A percentile compares a stretch with the other conserved stretches of the same genome.
Evolutionary conservation across 1,284 basidiomycete genomes (phyloP).

Genomic region (Schizophyllum amplum): DNA sequence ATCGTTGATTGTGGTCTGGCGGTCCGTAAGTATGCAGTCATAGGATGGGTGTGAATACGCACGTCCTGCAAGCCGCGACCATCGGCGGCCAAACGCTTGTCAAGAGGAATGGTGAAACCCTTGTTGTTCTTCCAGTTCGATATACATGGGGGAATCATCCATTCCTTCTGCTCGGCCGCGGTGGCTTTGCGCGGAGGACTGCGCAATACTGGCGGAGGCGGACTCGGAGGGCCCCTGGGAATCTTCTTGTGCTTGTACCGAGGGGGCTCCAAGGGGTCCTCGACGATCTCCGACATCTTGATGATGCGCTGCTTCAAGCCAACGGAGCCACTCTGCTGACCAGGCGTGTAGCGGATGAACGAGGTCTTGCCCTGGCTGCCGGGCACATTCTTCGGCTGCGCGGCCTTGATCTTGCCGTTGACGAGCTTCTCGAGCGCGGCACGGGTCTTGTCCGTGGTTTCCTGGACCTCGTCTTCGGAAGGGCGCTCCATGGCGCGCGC

Average conservation of each 20-base stretch:
- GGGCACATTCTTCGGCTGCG: constrained; percentile 85
- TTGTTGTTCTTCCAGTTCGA: constrained; percentile 99
- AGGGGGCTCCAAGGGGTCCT: constrained; percentile 96
- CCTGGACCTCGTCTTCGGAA: constrained; percentile 83
- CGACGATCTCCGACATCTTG: constrained; percentile 96
- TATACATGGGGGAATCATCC: constrained; percentile 99
- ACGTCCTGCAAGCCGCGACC: constrained; percentile 97
- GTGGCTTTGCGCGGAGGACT: constrained; percentile 96
- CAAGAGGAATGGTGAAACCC: constrained; percentile 97
- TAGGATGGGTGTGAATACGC: constrained; percentile 26
- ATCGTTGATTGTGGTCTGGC: constrained; percentile 93
- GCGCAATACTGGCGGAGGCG: constrained; percentile 93
- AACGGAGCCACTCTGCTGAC: constrained; percentile 65
- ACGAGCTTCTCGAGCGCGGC: constrained; percentile 90
- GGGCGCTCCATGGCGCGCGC: constrained; percentile 82
- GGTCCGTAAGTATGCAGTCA: constrained; percentile 5
- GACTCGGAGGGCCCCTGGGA: constrained; percentile 89
- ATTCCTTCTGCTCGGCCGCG: constrained; percentile 96
- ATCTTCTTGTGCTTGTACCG: constrained; percentile 99
- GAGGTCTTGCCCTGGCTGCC: constrained; percentile 72
- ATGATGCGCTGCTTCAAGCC: constrained; percentile 92
- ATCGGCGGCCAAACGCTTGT: constrained; percentile 97
- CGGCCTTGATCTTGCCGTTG: constrained; percentile 94
- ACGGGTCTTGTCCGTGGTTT: constrained; percentile 85
- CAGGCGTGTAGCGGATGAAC: constrained; percentile 96